These are phyloP conservation scores for Aspergillus incahuasiensis DNA, from an alignment of 495 filamentous ascomycete genomes.

Conservation along the genomic window DNA sequence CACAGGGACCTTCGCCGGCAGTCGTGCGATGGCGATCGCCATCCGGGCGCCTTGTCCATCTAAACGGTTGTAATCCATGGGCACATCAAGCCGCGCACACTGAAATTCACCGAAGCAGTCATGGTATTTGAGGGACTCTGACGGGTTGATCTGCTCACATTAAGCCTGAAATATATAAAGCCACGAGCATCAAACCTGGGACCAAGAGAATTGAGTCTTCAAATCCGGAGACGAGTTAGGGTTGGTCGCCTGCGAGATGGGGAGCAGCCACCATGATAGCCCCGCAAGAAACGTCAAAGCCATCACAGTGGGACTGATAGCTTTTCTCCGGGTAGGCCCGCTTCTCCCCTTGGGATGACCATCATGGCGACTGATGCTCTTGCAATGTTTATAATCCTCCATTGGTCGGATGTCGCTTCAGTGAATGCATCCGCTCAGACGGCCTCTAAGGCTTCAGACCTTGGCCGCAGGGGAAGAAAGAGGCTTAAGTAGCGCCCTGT, in stretches of 20 bases:
- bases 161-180: neutral
- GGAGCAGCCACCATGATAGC: conserved; percentile 15
- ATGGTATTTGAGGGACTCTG: conserved; percentile 29
- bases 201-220: conserved; percentile 6
- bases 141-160: conserved; percentile 24
- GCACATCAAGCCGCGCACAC: conserved; percentile 54
- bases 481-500: conserved; percentile 2
- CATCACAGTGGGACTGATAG: conserved; percentile 5
- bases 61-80: conserved; percentile 50
- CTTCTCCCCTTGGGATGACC: neutral
- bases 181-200: neutral
- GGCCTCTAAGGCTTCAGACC: neutral
- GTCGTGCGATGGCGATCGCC: conserved; percentile 48
- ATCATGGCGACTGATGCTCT: neutral
- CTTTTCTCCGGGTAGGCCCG: neutral
- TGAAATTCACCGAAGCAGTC: conserved; percentile 41
- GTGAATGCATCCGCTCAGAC: neutral
- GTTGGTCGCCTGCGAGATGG: neutral
- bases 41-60: conserved; percentile 35
- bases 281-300: conserved; percentile 8
- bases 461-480: neutral
- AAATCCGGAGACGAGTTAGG: neutral
- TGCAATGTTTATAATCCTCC: conserved; percentile 4
- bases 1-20: conserved; percentile 44
- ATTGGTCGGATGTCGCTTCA: neutral